Conservation (phyloP, 148 eudicot species). For the Camellia sinensis region DNA sequence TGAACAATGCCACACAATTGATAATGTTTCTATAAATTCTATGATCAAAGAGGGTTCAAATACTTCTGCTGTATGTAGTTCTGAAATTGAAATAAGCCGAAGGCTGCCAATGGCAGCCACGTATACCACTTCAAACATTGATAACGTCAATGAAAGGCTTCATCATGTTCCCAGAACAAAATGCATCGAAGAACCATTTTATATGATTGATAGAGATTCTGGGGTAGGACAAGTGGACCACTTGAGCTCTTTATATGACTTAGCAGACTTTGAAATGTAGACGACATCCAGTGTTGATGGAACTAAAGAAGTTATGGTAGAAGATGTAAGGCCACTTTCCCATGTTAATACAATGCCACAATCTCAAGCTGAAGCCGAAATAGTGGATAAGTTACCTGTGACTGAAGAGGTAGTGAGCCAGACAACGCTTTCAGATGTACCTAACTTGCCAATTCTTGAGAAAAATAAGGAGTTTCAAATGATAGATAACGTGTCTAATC, state of each 20-base stretch:
- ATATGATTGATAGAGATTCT: constrained; percentile 33
- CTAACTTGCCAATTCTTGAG: not conserved
- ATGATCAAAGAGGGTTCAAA: constrained; percentile 6
- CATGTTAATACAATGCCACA: not conserved
- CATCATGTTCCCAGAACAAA: constrained; percentile 7
- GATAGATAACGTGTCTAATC: not conserved
- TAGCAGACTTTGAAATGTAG: constrained; percentile 47
- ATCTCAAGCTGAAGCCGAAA: not conserved
- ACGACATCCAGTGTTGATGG: constrained; percentile 19
- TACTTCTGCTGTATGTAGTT: constrained; percentile 19
- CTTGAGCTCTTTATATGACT: constrained; percentile 33
- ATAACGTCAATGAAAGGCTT: not conserved
- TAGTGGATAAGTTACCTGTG: constrained; percentile 2
- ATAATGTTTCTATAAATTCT: constrained; percentile 10
- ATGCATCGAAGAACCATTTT: constrained; percentile 31
- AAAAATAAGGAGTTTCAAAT: not conserved
- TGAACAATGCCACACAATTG: constrained; percentile 4
- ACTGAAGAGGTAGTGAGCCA: constrained; percentile 7
- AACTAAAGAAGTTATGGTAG: constrained; percentile 12
- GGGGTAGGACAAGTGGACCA: constrained; percentile 21
- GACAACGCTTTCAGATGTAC: constrained; percentile 4
- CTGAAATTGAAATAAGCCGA: constrained; percentile 14
- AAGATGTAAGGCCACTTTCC: constrained; percentile 12
- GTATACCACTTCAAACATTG: constrained; percentile 12
- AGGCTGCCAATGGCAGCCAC: constrained; percentile 10